Percentiles rank a stretch among this genome's conserved stretches.
Conservation (phyloP, 2,329 filamentous ascomycete genomes). For the Botrytis deweyae region DNA sequence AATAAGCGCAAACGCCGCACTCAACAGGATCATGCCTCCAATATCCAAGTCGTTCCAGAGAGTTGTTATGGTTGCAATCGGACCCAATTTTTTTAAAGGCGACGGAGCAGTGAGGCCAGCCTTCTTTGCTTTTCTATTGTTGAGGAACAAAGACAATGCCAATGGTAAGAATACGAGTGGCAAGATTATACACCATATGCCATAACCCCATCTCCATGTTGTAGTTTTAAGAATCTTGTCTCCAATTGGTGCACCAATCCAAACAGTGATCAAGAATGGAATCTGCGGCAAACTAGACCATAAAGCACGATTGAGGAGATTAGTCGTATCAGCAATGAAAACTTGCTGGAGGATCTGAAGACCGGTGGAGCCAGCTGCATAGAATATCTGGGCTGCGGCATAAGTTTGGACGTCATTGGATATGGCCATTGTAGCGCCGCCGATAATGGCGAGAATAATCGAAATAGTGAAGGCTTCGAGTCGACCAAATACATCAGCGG, state of each 20-base stretch:
- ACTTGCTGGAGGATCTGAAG: constrained; percentile 53
- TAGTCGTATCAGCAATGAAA: constrained; percentile 66
- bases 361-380: constrained; percentile 56
- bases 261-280: constrained; percentile 46
- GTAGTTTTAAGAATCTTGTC: constrained; percentile 46
- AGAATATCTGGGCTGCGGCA: constrained; percentile 60
- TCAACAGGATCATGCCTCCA: constrained; percentile 25
- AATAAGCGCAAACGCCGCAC: constrained; percentile 30
- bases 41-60: constrained; percentile 41
- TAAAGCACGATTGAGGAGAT: constrained; percentile 58
- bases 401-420: constrained; percentile 60
- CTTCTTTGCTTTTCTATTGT: constrained; percentile 52
- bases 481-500: constrained; percentile 52
- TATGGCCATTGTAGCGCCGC: constrained; percentile 64
- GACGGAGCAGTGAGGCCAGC: constrained; percentile 46
- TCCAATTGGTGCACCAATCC: constrained; percentile 44
- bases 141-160: constrained; percentile 51
- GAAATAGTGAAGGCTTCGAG: constrained; percentile 47
- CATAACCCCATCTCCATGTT: constrained; percentile 63
- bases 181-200: constrained; percentile 60
- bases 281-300: constrained; percentile 42
- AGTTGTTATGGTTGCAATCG: constrained; percentile 37
- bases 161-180: constrained; percentile 57
- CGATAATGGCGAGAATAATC: constrained; percentile 46
- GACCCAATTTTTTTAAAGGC: constrained; percentile 40